These are phyloP conservation scores for Xylaria telfairii DNA, from an alignment of 495 filamentous ascomycete genomes.

Conservation along the genomic window DNA sequence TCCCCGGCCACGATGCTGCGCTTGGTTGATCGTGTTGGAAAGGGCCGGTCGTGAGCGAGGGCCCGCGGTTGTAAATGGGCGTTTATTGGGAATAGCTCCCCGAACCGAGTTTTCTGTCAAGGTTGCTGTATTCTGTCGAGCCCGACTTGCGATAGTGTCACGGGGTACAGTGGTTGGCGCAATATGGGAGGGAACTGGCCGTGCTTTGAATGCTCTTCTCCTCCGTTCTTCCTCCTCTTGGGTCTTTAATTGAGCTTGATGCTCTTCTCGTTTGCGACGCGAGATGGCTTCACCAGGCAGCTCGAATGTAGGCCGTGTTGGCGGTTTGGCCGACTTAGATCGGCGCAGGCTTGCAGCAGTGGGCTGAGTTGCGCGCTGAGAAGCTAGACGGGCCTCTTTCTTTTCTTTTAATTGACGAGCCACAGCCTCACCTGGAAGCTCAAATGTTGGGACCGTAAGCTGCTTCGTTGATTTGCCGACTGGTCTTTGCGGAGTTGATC, in stretches of 20 bases:
- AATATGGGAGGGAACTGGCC: constrained; percentile 58
- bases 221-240: constrained; percentile 65
- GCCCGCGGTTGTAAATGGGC: constrained; percentile 13
- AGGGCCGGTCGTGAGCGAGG: constrained; percentile 29
- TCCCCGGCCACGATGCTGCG: constrained; percentile 33
- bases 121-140: constrained; percentile 55
- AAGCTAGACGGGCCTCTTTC: constrained; percentile 54
- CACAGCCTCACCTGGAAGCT: constrained; percentile 74
- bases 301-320: constrained; percentile 69
- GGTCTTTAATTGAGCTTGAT: constrained; percentile 66
- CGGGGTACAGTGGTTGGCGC: constrained; percentile 47
- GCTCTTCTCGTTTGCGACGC: constrained; percentile 68
- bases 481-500: constrained; percentile 54
- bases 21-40: constrained; percentile 33
- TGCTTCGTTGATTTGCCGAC: constrained; percentile 63
- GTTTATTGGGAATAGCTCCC: constrained; percentile 29
- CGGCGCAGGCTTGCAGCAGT: constrained; percentile 40
- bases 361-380: constrained; percentile 46
- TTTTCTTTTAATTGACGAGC: constrained; percentile 65
- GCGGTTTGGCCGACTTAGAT: constrained; percentile 64
- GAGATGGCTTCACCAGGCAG: constrained; percentile 77
- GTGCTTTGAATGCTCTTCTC: constrained; percentile 68
- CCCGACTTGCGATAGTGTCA: constrained; percentile 64
- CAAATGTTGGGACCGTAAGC: constrained; percentile 69
- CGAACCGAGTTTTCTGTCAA: constrained; percentile 36